Evolutionary conservation across 1,284 basidiomycete species (phyloP).

Genomic region (Neonothopanus nambi): DNA sequence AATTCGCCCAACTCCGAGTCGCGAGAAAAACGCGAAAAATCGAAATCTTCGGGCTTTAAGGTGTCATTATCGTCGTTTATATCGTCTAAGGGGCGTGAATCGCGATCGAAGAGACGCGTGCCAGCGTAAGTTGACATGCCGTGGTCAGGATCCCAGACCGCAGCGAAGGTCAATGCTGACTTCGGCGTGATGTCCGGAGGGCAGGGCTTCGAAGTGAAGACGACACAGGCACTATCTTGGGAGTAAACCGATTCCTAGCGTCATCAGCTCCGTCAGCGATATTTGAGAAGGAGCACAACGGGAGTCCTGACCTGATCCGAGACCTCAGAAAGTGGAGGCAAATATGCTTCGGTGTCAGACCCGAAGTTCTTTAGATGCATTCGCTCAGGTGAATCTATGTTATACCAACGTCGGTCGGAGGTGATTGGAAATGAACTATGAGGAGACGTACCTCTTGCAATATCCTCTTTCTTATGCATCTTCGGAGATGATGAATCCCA

Average conservation of each 20-base stretch:
- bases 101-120: constrained; percentile 7
- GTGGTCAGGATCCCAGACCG: constrained; percentile 20
- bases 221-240: constrained; percentile 16
- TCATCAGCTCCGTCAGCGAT: background rate
- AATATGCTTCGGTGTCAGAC: background rate
- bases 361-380: background rate
- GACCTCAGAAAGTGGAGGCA: constrained; percentile 10
- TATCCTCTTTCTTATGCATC: too few relatives aligned
- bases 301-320: constrained; percentile 8
- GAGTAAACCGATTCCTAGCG: constrained; percentile 17
- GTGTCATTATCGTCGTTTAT: constrained; percentile 1
- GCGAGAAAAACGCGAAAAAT: too few relatives aligned
- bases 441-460: background rate
- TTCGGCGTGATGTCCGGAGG: constrained; percentile 12
- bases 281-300: background rate
- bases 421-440: background rate
- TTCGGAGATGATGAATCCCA: too few relatives aligned
- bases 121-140: constrained; percentile 18
- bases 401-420: background rate
- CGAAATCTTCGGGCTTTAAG: background rate
- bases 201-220: constrained; percentile 5
- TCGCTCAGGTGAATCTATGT: background rate
- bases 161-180: constrained; percentile 19
- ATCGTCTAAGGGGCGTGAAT: background rate
- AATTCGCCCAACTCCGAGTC: background rate